phyloP scores from a whole-genome alignment of 2,329 filamentous ascomycete species.

The Apiospora arundinis region DNA sequence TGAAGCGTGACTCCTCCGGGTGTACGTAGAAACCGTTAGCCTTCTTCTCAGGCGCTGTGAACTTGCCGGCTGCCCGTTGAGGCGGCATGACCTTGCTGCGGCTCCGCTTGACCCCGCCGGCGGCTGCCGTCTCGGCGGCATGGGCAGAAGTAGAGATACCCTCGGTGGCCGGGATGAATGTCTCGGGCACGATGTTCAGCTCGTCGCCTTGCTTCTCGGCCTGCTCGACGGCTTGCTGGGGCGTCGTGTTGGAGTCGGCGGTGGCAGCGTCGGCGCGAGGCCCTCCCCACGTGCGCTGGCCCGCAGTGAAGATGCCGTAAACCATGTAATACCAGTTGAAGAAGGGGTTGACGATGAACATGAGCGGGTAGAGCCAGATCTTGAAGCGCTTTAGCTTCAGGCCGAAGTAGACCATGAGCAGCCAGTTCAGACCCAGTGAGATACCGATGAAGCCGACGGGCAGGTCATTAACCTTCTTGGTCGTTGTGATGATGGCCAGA shows the following conservation, averaged over 20 bases:
- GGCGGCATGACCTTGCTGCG: conserved; percentile 74
- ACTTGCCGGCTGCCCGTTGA: conserved; percentile 77
- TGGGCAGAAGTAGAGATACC: conserved; percentile 22
- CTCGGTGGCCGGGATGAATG: conserved; percentile 70
- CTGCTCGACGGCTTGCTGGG: conserved; percentile 82
- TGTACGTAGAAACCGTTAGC: conserved; percentile 74
- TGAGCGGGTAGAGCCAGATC: conserved; percentile 91
- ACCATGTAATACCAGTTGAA: conserved; percentile 99
- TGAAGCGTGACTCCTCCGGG: conserved; percentile 69
- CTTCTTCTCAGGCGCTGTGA: conserved; percentile 73
- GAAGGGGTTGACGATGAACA: conserved; percentile 95
- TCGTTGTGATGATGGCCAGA: conserved; percentile 83
- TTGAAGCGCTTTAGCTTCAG: conserved; percentile 87
- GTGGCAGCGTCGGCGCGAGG: conserved; percentile 87
- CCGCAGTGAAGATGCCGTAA: conserved; percentile 93
- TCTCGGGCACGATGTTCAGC: conserved; percentile 86
- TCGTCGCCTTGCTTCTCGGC: conserved; percentile 84
- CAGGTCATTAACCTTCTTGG: conserved; percentile 76
- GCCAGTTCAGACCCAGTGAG: conserved; percentile 90
- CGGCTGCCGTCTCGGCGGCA: conserved; percentile 37
- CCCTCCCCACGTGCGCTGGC: conserved; percentile 94
- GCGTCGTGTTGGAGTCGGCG: conserved; percentile 77
- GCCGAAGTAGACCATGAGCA: conserved; percentile 96
- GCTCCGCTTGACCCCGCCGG: conserved; percentile 50
- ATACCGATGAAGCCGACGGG: conserved; percentile 94